Percentiles rank a stretch among this genome's conserved stretches.
phyloP scores from a whole-genome alignment of 2,329 filamentous ascomycete species.

The Colletotrichum magnum region DNA sequence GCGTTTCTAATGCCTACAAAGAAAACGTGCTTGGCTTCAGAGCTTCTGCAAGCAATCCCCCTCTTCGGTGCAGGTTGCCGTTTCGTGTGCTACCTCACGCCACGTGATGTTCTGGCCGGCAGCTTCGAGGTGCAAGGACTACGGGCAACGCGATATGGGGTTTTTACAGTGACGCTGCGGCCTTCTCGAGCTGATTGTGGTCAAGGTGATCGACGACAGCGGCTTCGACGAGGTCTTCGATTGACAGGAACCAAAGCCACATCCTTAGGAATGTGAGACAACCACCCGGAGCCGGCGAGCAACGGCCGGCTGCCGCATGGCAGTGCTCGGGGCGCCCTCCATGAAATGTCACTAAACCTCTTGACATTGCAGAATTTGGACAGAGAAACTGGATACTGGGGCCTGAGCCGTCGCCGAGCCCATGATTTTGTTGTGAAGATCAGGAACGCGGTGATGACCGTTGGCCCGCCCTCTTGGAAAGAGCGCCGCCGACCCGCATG shows the following conservation, averaged over 20 bases:
- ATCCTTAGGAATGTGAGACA: constrained; percentile 28
- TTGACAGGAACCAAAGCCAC: constrained; percentile 10
- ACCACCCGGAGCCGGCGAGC: constrained; percentile 14
- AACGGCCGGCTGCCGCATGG: constrained; percentile 33
- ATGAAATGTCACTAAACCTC: not conserved
- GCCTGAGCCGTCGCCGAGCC: not conserved
- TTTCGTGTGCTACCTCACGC: constrained; percentile 13
- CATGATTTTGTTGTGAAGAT: not conserved
- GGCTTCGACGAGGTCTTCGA: constrained; percentile 5
- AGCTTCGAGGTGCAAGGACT: not conserved
- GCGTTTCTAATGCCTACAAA: constrained; percentile 18
- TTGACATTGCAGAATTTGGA: not conserved
- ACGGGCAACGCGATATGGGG: not conserved
- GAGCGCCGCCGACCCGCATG: not conserved
- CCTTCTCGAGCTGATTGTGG: not conserved
- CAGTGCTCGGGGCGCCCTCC: not conserved
- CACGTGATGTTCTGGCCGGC: constrained; percentile 27
- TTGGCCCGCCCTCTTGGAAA: constrained; percentile 1
- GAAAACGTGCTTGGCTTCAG: constrained; percentile 4
- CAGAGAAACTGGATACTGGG: constrained; percentile 2
- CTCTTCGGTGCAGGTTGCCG: constrained; percentile 8
- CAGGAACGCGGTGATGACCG: constrained; percentile 6
- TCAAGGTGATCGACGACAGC: constrained; percentile 11
- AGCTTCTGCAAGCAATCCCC: constrained; percentile 25
- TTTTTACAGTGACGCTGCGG: not conserved